Evolutionary conservation across 352 stramenopile genomes (phyloP).

Genomic region (Blastocystis hominis): DNA sequence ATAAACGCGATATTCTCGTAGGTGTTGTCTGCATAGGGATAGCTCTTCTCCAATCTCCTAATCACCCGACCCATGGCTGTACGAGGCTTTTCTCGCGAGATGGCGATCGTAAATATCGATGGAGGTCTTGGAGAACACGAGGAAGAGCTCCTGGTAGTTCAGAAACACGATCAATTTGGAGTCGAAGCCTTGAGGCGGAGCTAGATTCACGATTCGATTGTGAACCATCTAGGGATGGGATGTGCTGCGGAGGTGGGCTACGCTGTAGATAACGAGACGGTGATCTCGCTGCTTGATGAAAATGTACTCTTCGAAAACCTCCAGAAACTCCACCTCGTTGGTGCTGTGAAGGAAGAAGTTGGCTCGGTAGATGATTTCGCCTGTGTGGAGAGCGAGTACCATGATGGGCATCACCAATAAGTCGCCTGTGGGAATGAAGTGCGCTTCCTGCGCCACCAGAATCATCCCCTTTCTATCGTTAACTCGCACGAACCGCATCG

Average conservation of each 20-base stretch:
- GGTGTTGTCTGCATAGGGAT: background rate
- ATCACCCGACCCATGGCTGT: background rate
- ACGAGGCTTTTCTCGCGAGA: background rate
- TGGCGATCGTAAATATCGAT: constrained; percentile 23
- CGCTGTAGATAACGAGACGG: constrained; percentile 8
- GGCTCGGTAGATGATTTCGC: constrained; percentile 20
- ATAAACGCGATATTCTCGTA: constrained; percentile 33
- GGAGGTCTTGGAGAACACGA: constrained; percentile 2
- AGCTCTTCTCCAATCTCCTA: background rate
- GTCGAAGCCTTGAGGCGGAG: background rate
- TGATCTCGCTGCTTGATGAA: constrained; percentile 40
- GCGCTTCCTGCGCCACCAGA: background rate
- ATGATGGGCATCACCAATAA: constrained; percentile 35
- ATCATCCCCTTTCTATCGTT: background rate
- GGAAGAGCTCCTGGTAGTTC: constrained; percentile 32
- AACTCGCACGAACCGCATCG: background rate
- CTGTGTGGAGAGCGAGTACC: background rate
- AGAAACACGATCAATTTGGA: constrained; percentile 14
- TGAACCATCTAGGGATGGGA: background rate
- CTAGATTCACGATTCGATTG: constrained; percentile 6
- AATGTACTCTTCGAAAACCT: constrained; percentile 49
- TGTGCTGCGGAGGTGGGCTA: background rate
- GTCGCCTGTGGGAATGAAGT: background rate
- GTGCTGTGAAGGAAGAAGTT: constrained; percentile 42
- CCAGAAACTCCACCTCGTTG: constrained; percentile 32